Percentiles rank a stretch among this genome's conserved stretches.
These are phyloP conservation scores for Scheffersomyces lignosus DNA, from an alignment of 805 yeast genomes.

Conservation along the genomic window DNA sequence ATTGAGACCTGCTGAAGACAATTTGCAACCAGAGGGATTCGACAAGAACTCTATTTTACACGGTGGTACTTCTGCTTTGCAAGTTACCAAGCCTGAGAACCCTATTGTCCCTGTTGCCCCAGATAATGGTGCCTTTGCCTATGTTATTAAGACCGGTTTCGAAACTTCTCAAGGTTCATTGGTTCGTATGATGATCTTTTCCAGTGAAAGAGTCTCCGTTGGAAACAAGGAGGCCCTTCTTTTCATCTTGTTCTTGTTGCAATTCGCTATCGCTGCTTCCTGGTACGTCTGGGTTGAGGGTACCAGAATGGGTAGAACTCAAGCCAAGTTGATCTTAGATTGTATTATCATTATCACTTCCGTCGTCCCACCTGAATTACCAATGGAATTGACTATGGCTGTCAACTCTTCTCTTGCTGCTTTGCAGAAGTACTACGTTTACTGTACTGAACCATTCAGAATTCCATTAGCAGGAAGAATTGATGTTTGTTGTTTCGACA, in stretches of 20 bases:
- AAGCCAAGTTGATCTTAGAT: constrained; percentile 89
- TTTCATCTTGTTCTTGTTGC: constrained; percentile 84
- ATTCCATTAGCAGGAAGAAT: constrained; percentile 97
- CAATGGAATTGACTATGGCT: constrained; percentile 99
- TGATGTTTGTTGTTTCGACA: constrained; percentile 98
- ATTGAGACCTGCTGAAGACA: constrained; percentile 73
- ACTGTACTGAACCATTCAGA: constrained; percentile 98
- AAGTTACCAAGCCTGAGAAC: constrained; percentile 71
- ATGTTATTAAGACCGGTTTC: constrained; percentile 93
- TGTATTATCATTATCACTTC: constrained; percentile 95
- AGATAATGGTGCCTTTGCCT: constrained; percentile 87
- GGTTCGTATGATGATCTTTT: constrained; percentile 96
- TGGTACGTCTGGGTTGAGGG: constrained; percentile 99
- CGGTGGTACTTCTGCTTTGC: constrained; percentile 96
- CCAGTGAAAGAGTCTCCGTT: constrained; percentile 94
- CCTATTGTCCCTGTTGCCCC: constrained; percentile 65
- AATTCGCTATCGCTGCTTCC: constrained; percentile 92
- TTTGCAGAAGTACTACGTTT: constrained; percentile 80
- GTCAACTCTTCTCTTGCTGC: constrained; percentile 91
- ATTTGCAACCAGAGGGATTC: constrained; percentile 70
- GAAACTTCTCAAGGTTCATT: constrained; percentile 97
- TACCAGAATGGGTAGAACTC: constrained; percentile 90
- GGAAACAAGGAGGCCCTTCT: constrained; percentile 93
- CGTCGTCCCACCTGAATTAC: constrained; percentile 98
- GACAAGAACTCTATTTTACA: constrained; percentile 88